phyloP scores from a whole-genome alignment of 495 filamentous ascomycete genomes.

The Tuber brumale region DNA sequence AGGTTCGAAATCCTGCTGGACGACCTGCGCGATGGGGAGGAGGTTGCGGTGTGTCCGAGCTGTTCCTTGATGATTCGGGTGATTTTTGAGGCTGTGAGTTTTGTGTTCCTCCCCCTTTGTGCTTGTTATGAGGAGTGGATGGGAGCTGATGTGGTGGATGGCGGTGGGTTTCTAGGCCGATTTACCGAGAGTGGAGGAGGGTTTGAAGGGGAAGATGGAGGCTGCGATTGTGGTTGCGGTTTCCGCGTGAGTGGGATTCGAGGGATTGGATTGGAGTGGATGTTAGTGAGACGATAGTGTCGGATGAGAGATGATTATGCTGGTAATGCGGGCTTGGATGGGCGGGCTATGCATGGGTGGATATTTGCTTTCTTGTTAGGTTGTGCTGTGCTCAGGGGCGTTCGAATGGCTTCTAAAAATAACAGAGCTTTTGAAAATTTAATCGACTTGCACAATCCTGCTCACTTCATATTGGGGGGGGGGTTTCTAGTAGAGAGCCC shows the following conservation, averaged over 20 bases:
- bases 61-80: constrained; percentile 94
- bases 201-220: constrained; percentile 10
- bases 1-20: constrained; percentile 85
- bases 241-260: constrained; percentile 8
- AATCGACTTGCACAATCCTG: not conserved
- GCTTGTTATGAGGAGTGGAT: not conserved
- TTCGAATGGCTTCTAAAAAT: not conserved
- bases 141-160: not conserved
- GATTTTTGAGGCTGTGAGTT: constrained; percentile 72
- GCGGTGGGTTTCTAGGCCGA: not conserved
- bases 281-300: not conserved
- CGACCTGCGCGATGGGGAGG: constrained; percentile 79
- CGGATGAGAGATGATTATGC: not conserved
- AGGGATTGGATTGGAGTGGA: not conserved
- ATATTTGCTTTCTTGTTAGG: not conserved
- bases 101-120: not conserved
- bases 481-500: not conserved
- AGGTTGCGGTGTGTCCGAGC: constrained; percentile 91
- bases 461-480: not conserved
- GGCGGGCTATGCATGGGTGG: not conserved
- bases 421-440: not conserved
- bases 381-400: not conserved
- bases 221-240: constrained; percentile 11
- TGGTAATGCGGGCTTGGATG: not conserved
- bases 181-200: constrained; percentile 1